A percentile compares a stretch with the other conserved stretches of the same genome.
Evolutionary conservation across 352 stramenopile species (phyloP).

Genomic region (Phytopythium oedochilum): DNA sequence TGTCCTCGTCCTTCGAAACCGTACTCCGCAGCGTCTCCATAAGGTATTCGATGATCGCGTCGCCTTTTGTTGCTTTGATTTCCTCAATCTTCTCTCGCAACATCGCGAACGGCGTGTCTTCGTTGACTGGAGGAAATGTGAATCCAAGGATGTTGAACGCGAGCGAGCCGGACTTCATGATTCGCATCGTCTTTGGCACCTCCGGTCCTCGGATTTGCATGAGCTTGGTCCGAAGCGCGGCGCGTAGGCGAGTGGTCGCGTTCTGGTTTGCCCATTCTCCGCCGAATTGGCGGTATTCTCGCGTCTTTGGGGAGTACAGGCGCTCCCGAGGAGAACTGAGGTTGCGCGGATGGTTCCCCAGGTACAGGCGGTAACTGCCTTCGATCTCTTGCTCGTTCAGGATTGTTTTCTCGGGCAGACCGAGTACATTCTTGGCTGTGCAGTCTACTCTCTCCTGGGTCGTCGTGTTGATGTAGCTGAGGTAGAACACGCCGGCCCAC

Average conservation of each 20-base stretch:
- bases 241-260: conserved; percentile 41
- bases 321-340: conserved; percentile 25
- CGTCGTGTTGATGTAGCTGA: conserved; percentile 45
- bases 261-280: conserved; percentile 18
- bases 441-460: conserved; percentile 47
- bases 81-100: conserved; percentile 42
- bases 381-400: conserved; percentile 13
- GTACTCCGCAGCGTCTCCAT: conserved; percentile 26
- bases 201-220: conserved; percentile 45
- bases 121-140: conserved; percentile 48
- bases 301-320: conserved; percentile 4
- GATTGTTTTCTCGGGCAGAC: conserved; percentile 12
- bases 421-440: background rate
- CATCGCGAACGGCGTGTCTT: conserved; percentile 61
- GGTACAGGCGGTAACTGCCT: conserved; percentile 48
- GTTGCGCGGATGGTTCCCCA: conserved; percentile 67
- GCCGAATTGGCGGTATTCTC: conserved; percentile 9
- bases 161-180: conserved; percentile 48
- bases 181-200: conserved; percentile 46
- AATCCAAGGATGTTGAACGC: conserved; percentile 50
- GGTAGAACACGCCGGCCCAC: conserved; percentile 40
- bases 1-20: background rate
- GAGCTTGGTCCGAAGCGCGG: conserved; percentile 50
- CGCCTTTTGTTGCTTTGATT: conserved; percentile 48
- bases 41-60: conserved; percentile 55